A percentile compares a stretch with the other conserved stretches of the same genome.
Conservation (phyloP, 1,284 basidiomycete genomes). For the Somion occarium region DNA sequence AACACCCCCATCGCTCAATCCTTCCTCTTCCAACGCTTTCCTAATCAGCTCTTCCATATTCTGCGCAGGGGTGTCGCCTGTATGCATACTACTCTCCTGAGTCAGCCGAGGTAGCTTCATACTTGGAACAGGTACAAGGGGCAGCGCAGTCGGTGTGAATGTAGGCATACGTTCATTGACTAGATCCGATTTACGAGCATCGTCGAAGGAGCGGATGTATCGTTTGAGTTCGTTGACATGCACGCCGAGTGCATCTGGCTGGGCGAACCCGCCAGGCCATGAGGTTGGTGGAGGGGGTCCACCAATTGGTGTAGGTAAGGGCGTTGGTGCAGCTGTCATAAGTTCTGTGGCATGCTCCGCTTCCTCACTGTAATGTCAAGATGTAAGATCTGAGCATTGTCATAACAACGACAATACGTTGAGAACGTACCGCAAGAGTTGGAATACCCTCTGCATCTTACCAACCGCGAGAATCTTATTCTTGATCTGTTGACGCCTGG, state of each 20-base stretch:
- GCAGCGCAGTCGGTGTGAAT: conserved; percentile 37
- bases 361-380: conserved; percentile 68
- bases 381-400: neutral
- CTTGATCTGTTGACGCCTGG: conserved; percentile 80
- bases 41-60: conserved; percentile 86
- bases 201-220: conserved; percentile 85
- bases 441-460: conserved; percentile 90
- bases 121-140: conserved; percentile 55
- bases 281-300: conserved; percentile 33
- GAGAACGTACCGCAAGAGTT: conserved; percentile 68
- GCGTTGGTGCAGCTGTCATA: conserved; percentile 28
- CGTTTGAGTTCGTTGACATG: conserved; percentile 65
- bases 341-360: conserved; percentile 93
- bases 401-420: neutral
- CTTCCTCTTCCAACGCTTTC: conserved; percentile 62
- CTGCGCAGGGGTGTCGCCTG: conserved; percentile 34
- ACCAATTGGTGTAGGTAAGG: conserved; percentile 17
- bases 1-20: conserved; percentile 39
- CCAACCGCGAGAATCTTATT: conserved; percentile 93
- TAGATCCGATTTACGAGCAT: conserved; percentile 92
- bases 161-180: conserved; percentile 89
- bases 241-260: conserved; percentile 52
- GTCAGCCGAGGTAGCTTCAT: conserved; percentile 47
- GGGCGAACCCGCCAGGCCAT: conserved; percentile 36
- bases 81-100: conserved; percentile 3